Base-by-base conservation (phyloP, 805 yeast species). In the Candida pini region DNA sequence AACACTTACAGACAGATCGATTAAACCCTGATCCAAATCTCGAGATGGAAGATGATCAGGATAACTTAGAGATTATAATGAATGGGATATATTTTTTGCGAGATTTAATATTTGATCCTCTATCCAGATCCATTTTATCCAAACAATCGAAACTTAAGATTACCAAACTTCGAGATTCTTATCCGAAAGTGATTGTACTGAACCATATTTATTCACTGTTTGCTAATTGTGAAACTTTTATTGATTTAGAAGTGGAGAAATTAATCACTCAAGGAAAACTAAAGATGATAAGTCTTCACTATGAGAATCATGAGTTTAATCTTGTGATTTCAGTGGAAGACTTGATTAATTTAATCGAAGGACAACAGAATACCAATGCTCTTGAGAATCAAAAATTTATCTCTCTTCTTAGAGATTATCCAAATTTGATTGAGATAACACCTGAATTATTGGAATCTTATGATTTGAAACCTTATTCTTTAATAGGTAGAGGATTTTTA, bases 181-280 rank as follows among this genome's bases (percentile, higher is more conserved):
- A 49, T 31, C 74, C 77, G 0, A 53, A 66, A 8, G 41, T 71
- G 24, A 54, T 71, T 7, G 60, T 73, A 1, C 40, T 63, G 9
- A 63, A 64, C 21, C 81, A 75, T 39, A 43, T 76, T 4, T 76
- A 76, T 44, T 57, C 79, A 1, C 44, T 75, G 9, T 69, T 64
- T 34, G 63, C 63, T 10, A 51, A 59, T 17, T 56, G 63, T 27
- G 73, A 76, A 41, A 72, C 81, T 0, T 64, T 60, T 48, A 74
- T 75, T 2, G 82, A 76, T 44, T 60, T 60, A 25, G 57, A 56
- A 30, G 49, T 74, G 2, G 71, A 67, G 35, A 38, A 56, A 10
- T 43, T 64, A 25, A 56, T 63, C 1, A 49, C 64, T 26, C 43
- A 53, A 14, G 71, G 73, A 0, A 33, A 41, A 4, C 27, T 76